These are phyloP conservation scores for Crithidia fasciculata DNA, from an alignment of 208 protist species.

Conservation along the genomic window DNA sequence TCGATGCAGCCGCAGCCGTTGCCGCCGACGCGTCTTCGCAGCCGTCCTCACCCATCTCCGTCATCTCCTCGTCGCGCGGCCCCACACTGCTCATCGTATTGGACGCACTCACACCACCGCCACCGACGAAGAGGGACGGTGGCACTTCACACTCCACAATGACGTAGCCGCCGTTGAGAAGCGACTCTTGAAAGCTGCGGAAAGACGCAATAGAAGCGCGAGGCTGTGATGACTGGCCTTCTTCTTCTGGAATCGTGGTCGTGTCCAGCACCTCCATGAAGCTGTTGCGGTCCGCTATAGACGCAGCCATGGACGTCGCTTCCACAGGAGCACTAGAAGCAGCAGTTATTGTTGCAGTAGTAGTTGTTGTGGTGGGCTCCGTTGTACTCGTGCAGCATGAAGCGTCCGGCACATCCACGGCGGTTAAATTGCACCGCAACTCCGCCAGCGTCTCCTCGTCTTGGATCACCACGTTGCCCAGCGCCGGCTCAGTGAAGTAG, in stretches of 20 bases:
- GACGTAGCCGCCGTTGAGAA: background rate
- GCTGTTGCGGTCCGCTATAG: background rate
- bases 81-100: background rate
- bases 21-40: background rate
- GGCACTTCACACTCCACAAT: constrained; percentile 15
- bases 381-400: background rate
- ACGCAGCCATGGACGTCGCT: no score
- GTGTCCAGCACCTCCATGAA: constrained; percentile 7
- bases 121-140: background rate
- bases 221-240: no score
- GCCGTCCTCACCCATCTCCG: background rate
- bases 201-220: background rate
- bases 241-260: background rate
- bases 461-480: constrained; percentile 21
- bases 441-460: background rate
- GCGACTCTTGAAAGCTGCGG: background rate
- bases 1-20: background rate
- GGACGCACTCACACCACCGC: background rate
- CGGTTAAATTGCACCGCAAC: constrained; percentile 4
- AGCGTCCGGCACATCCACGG: background rate
- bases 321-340: no score
- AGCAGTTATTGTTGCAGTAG: no score
- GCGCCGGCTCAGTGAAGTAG: background rate
- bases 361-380: no score
- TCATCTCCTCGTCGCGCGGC: constrained; percentile 3